Evolutionary conservation across 176 grass and related monocot genomes (phyloP).

Genomic region (Lolium perenne): DNA sequence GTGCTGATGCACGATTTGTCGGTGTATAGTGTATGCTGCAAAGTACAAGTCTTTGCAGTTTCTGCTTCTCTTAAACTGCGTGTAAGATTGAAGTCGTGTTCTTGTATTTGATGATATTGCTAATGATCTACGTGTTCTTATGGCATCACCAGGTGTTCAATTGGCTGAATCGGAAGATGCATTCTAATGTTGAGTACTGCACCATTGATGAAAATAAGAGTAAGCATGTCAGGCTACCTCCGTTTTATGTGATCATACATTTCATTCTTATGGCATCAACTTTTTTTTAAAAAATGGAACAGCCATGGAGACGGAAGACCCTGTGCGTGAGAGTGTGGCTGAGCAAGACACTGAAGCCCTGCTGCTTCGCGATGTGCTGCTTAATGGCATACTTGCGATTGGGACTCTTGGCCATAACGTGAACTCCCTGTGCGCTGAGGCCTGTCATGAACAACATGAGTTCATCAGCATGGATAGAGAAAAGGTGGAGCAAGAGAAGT

Average conservation of each 20-base stretch:
- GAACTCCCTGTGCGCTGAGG: conserved; percentile 47
- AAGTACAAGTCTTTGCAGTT: conserved; percentile 47
- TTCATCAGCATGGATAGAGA: conserved; percentile 32
- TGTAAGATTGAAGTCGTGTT: conserved; percentile 38
- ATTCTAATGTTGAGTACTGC: conserved; percentile 61
- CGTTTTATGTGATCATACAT: conserved; percentile 35
- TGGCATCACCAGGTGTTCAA: conserved; percentile 66
- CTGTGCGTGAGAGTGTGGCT: conserved; percentile 32
- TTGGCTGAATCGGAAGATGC: conserved; percentile 83
- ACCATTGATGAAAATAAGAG: conserved; percentile 62
- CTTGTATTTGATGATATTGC: conserved; percentile 38
- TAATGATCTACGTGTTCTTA: conserved; percentile 46
- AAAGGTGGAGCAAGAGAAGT: conserved; percentile 44
- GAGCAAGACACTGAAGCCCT: conserved; percentile 89
- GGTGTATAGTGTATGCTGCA: conserved; percentile 33
- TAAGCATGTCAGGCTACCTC: conserved; percentile 38
- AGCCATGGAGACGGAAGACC: conserved; percentile 58
- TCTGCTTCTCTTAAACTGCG: conserved; percentile 32
- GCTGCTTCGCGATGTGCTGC: conserved; percentile 82
- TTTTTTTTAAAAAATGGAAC: conserved; percentile 14
- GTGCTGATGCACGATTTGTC: conserved; percentile 29
- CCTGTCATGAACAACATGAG: conserved; percentile 45
- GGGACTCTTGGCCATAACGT: conserved; percentile 78
- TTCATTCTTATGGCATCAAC: conserved; percentile 39
- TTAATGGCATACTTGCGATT: conserved; percentile 80